Conservation (phyloP, 192 early-diverging fungal genomes). For the Coemansia interrupta region DNA sequence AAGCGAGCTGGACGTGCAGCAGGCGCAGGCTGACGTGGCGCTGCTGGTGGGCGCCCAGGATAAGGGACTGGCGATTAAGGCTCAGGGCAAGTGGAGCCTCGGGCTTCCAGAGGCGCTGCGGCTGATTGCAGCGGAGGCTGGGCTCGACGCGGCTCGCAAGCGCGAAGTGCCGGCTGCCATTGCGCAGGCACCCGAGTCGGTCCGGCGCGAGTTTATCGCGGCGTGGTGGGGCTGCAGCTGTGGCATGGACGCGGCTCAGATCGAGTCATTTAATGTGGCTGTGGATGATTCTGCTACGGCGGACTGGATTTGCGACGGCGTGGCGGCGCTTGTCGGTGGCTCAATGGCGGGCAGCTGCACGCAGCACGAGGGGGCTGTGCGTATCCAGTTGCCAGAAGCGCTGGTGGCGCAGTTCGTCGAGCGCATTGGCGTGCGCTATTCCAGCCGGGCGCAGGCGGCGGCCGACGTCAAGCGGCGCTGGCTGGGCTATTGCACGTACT, state of each 20-base stretch:
- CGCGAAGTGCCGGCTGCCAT: constrained; percentile 4
- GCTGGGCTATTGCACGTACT: constrained; percentile 29
- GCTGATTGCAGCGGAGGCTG: background rate
- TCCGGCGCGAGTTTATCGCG: constrained; percentile 51
- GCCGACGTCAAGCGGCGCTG: constrained; percentile 37
- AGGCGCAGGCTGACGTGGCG: constrained; percentile 28
- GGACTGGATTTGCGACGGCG: too few relatives aligned
- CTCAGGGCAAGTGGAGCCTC: background rate
- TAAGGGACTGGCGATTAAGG: background rate
- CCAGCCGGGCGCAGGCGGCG: constrained; percentile 8
- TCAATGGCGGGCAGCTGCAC: background rate
- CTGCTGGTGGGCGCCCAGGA: constrained; percentile 11
- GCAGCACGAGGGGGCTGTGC: background rate
- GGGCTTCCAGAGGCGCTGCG: constrained; percentile 14
- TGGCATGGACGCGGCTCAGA: too few relatives aligned
- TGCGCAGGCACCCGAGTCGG: constrained; percentile 23
- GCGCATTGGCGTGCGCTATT: constrained; percentile 44
- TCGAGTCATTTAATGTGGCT: background rate
- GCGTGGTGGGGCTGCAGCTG: constrained; percentile 45
- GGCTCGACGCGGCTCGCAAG: background rate
- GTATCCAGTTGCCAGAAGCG: background rate
- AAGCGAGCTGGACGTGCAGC: constrained; percentile 19
- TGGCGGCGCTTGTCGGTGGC: background rate
- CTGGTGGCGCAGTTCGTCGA: constrained; percentile 25
- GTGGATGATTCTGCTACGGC: background rate